Evolutionary conservation across 345 rosid genomes (phyloP), one percentile per base, ranked within the genome.

Genomic region (Corchorus olitorius): DNA sequence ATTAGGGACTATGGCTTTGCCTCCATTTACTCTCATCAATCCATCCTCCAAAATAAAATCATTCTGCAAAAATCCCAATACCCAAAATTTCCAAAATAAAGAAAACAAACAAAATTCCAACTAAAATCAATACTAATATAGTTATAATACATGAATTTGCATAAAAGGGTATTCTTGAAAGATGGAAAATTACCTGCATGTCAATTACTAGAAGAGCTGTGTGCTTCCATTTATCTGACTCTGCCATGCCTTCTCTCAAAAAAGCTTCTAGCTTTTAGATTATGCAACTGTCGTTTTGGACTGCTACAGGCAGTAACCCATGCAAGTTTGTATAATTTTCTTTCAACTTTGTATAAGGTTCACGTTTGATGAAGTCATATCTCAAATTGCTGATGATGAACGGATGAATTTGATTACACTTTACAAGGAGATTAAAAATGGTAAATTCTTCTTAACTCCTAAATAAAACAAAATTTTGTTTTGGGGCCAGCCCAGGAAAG

Each of bases 141-240:
- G n/a, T 19, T 48, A 15, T 8, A 52, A 55, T 4, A 11, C 20
- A 6, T 8, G 14, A 1, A 1, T 9, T 9, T 20, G 8, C 39
- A 72, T 34, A 74, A 27, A 16, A 73, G 41, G 46, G 59, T 9
- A 64, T 11, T 49, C 8, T 54, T 27, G 5, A 65, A 15, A 19
- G 61, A 59, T 64, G 79, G 79, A 8, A 70, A 48, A 3, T 39
- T 39, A 93, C 98, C 98, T 93, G 98, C 98, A 94, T 94, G 87
- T 93, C 98, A 79, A 93, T 94, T 35, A 94, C 97, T 7, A 93
- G 87, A 4, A 94, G 94, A 82, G 92, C 98, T 45, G 94, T 89
- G 63, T 86, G 83, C 82, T 64, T 91, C 93, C 90, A 67, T 60
- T 89, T 83, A 60, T 84, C 85, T 0, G 82, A 86, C 98, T 84